Percentiles rank a stretch among this genome's conserved stretches.
These are phyloP conservation scores for Camellia sinensis DNA, from an alignment of 148 eudicot species.

Conservation along the genomic window DNA sequence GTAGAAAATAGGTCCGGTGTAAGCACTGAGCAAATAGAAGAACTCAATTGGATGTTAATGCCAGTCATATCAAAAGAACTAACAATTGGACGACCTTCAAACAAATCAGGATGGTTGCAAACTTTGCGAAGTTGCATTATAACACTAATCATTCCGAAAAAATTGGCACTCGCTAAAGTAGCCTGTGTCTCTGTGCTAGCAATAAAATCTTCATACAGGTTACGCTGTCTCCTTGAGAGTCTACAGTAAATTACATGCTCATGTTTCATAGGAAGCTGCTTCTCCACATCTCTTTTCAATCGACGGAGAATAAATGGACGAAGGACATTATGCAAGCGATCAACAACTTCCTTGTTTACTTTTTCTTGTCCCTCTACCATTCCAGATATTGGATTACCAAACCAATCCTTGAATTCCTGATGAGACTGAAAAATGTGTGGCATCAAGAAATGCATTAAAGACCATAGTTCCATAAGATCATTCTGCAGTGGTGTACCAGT, in stretches of 20 bases:
- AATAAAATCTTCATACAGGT: slow-evolving; percentile 95
- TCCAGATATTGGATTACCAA: slow-evolving; percentile 91
- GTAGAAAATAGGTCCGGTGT: slow-evolving; percentile 53
- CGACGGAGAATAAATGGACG: slow-evolving; percentile 98
- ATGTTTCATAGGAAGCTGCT: slow-evolving; percentile 81
- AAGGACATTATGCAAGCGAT: slow-evolving; percentile 94
- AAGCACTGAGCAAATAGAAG: slow-evolving; percentile 70
- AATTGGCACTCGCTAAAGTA: slow-evolving; percentile 85
- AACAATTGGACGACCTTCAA: slow-evolving; percentile 98
- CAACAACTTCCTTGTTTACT: slow-evolving; percentile 94
- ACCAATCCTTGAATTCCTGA: slow-evolving; percentile 99
- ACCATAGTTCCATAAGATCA: slow-evolving; percentile 99
- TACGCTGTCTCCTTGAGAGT: slow-evolving; percentile 95
- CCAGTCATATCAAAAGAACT: slow-evolving; percentile 98
- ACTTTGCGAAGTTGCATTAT: slow-evolving; percentile 99
- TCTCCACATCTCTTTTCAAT: slow-evolving; percentile 96
- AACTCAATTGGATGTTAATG: slow-evolving; percentile 74
- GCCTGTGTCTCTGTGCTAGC: slow-evolving; percentile 98
- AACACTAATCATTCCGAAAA: slow-evolving; percentile 95
- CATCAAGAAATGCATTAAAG: slow-evolving; percentile 99
- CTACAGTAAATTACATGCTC: slow-evolving; percentile 96
- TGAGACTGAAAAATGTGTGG: slow-evolving; percentile 99
- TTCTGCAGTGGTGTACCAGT: slow-evolving; percentile 99
- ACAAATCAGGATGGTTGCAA: slow-evolving; percentile 99
- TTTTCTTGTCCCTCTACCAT: slow-evolving; percentile 99